Evolutionary conservation across 2,329 filamentous ascomycete species (phyloP).

Genomic region (Fusarium brevicatenulatum): DNA sequence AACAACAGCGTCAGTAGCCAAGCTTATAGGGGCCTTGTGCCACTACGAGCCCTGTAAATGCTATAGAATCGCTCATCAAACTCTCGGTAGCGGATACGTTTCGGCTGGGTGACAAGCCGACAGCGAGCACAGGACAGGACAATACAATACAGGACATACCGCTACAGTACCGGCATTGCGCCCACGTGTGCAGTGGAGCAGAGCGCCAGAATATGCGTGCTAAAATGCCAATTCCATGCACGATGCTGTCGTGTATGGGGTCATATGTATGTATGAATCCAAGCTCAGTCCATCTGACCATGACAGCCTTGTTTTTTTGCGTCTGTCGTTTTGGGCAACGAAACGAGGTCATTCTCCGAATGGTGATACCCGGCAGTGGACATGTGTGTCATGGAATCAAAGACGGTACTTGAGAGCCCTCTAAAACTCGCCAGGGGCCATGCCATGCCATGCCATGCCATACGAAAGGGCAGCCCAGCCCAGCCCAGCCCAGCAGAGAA

Average conservation of each 20-base stretch:
- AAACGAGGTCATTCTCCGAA: conserved; percentile 6
- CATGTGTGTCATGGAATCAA: not conserved
- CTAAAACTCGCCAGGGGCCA: conserved; percentile 14
- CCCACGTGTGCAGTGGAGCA: conserved; percentile 43
- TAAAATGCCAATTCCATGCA: conserved; percentile 10
- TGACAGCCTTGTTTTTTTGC: not conserved
- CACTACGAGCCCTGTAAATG: not conserved
- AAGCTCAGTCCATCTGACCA: conserved; percentile 3
- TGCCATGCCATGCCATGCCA: conserved; percentile 25
- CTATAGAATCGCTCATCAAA: conserved; percentile 17
- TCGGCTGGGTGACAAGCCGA: conserved; percentile 27
- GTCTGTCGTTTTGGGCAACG: not conserved
- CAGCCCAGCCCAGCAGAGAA: not conserved
- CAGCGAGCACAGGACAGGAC: conserved; percentile 7
- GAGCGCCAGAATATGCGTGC: conserved; percentile 10
- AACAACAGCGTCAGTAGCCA: not conserved
- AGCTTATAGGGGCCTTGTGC: not conserved
- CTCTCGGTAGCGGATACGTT: conserved; percentile 11
- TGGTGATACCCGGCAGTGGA: conserved; percentile 21
- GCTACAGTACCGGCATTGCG: conserved; percentile 38
- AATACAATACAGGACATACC: conserved; percentile 13
- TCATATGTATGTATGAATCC: conserved; percentile 5
- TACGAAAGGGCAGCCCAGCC: conserved; percentile 20
- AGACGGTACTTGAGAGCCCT: conserved; percentile 34
- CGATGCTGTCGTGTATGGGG: conserved; percentile 16